Evolutionary conservation across 2,329 filamentous ascomycete genomes (phyloP), one percentile per base, ranked within the genome.

Genomic region (Ascochyta rabiei): DNA sequence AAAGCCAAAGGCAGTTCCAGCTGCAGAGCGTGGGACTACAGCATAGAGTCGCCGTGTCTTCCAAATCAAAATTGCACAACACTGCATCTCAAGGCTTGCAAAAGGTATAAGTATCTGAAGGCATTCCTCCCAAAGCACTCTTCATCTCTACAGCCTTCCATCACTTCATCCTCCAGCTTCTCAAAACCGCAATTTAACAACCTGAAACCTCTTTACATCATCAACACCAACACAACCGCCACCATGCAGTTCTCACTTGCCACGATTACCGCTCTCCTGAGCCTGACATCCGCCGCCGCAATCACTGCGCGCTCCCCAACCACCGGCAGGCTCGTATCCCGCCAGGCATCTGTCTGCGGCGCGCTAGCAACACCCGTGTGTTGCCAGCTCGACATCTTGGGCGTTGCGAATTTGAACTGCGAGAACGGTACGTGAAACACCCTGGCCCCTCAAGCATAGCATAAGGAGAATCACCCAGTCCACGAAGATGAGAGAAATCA

Each of bases 311-410:
- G 44, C 31, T 28, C 34, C 30, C 37, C 53, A 10, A 19, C 33
- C 7, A 24, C 26, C 16, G 39, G 40, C 21, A 43, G 43, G 47
- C 39, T 60, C 16, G 41, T 45, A 15, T 34, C 52, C 19, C 61
- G 49, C 18, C 37, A 53, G 12, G 41, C 34, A 35, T 53, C 48
- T n/a, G 49, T 64, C 48, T 66, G 63, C 49, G 60, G 63, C 23
- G 24, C 30, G 2, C 43, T 61, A 24, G 18, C 50, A 10, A 60
- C 59, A 6, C 61, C 59, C 18, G 41, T 60, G 4, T 66, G 63
- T 56, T 66, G 63, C 56, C 57, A 64, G n/a, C 54, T 60, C 13
- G 57, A 58, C 26, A 39, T 63, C 4, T 42, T 58, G 2, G 63
- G 63, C 21, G 56, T 61, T 30, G 53, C 54, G 1, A 59, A 64